Percentiles rank a stretch among this genome's conserved stretches.
Evolutionary conservation across 1,284 basidiomycete genomes (phyloP).

Genomic region (Coniferiporia sulphurascens): DNA sequence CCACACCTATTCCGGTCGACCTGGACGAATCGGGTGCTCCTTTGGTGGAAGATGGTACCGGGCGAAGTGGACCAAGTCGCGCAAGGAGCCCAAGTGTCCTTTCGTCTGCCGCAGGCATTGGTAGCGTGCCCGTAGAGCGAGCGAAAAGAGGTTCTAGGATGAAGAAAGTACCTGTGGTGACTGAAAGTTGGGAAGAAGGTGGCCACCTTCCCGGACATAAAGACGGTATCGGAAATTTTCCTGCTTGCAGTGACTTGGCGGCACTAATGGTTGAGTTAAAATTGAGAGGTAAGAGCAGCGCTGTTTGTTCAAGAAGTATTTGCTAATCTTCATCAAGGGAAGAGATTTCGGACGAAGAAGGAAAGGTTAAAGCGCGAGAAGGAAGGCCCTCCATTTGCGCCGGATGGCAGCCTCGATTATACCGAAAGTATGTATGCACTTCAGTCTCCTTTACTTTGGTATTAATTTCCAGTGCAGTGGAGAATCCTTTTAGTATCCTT

Average conservation of each 20-base stretch:
- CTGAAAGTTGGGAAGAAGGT: conserved; percentile 57
- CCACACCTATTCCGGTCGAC: neutral
- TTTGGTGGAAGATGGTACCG: neutral
- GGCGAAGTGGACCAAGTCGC: neutral
- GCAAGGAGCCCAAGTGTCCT: conserved; percentile 16
- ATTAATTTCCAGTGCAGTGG: conserved; percentile 44
- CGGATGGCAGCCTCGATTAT: conserved; percentile 74
- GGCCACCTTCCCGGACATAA: conserved; percentile 69
- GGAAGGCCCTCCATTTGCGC: conserved; percentile 57
- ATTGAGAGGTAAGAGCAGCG: conserved; percentile 49
- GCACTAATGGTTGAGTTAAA: conserved; percentile 65
- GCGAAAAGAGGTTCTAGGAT: conserved; percentile 1
- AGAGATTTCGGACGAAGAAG: conserved; percentile 72
- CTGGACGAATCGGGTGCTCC: neutral
- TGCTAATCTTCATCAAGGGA: conserved; percentile 39
- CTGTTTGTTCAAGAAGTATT: neutral
- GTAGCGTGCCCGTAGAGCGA: conserved; percentile 3
- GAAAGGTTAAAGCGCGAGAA: conserved; percentile 68
- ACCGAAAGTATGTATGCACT: conserved; percentile 49
- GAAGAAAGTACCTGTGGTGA: conserved; percentile 15
- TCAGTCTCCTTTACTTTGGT: conserved; percentile 6
- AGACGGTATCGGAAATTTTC: conserved; percentile 68
- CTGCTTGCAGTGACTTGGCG: conserved; percentile 62
- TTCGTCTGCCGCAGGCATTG: conserved; percentile 14
- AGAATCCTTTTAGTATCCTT: conserved; percentile 68